Evolutionary conservation across 805 yeast species (phyloP), one percentile per base, ranked within the genome.

Genomic region (Candida boleticola): DNA sequence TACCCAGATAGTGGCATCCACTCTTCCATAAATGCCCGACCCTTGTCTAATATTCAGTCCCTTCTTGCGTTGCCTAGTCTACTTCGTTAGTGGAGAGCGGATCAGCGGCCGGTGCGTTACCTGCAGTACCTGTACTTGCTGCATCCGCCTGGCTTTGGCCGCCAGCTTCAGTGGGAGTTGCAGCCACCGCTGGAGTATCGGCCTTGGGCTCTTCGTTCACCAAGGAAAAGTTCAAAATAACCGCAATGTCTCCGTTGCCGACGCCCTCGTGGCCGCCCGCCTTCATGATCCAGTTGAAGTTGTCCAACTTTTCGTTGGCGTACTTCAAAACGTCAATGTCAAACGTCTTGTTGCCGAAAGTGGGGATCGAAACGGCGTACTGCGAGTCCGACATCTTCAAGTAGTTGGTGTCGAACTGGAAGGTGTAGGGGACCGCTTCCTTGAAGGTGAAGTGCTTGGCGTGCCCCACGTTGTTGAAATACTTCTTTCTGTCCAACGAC

Each of bases 391-490:
- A 66, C 61, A 80, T 53, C 36, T 75, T 76, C 20, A 82, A 51
- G 40, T 71, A 72, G 21, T 77, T 75, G 2, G 85, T 80, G 47
- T 71, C 76, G 52, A 82, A 82, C 43, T 74, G 77, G 42, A 82
- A 66, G 18, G 55, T 49, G 46, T 81, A 82, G 4, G 58, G 50
- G 16, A 51, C 41, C 19, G 63, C 68, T 5, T 64, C 55, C 18
- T 60, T 43, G 48, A 78, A 80, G 1, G 45, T 52, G 45, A 76
- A 78, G 11, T 55, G 45, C 31, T 64, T 51, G 39, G 81, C 66
- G 39, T 71, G 56, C 0, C 55, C 51, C 10, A 54, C 41, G 21
- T 66, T 55, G 42, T 72, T 63, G 57, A 76, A 82, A 48, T 56
- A 71, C 40, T 59, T 64, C 49, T 70, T 72, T 18, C 89, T 63